These are phyloP conservation scores for Auricularia cornea DNA, from an alignment of 768 basidiomycete species.

Conservation along the genomic window DNA sequence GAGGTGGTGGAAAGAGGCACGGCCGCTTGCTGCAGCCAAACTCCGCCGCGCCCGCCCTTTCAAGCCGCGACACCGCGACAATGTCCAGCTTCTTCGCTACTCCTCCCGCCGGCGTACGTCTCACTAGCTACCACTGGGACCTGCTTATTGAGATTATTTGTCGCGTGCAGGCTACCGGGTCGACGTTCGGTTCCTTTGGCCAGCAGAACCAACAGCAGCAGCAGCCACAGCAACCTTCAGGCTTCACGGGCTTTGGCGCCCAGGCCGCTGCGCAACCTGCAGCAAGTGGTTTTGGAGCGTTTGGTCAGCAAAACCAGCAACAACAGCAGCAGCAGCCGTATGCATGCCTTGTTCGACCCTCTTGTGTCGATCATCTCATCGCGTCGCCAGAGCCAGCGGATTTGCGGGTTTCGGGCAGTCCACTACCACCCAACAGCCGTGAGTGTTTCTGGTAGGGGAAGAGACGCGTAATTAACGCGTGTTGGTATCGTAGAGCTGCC, in stretches of 20 bases:
- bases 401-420: not conserved
- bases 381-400: not conserved
- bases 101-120: not conserved
- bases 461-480: too few species aligned
- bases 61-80: not conserved
- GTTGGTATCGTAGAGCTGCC: not conserved
- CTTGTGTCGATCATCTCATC: not conserved
- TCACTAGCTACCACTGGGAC: too few species aligned
- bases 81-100: not conserved
- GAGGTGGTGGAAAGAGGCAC: slow-evolving; percentile 2
- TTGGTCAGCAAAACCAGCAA: not conserved
- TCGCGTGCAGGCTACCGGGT: too few species aligned
- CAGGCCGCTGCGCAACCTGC: not conserved
- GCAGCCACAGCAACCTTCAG: not conserved
- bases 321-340: not conserved
- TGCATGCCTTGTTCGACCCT: not conserved
- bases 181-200: not conserved
- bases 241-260: not conserved
- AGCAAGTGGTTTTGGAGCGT: not conserved
- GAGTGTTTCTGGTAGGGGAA: too few species aligned
- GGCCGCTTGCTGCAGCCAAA: not conserved
- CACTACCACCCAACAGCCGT: too few species aligned
- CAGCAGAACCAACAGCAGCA: not conserved
- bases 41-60: not conserved
- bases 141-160: not conserved